Evolutionary conservation across 2,329 filamentous ascomycete genomes (phyloP).

Genomic region (Ascochyta koolunga): DNA sequence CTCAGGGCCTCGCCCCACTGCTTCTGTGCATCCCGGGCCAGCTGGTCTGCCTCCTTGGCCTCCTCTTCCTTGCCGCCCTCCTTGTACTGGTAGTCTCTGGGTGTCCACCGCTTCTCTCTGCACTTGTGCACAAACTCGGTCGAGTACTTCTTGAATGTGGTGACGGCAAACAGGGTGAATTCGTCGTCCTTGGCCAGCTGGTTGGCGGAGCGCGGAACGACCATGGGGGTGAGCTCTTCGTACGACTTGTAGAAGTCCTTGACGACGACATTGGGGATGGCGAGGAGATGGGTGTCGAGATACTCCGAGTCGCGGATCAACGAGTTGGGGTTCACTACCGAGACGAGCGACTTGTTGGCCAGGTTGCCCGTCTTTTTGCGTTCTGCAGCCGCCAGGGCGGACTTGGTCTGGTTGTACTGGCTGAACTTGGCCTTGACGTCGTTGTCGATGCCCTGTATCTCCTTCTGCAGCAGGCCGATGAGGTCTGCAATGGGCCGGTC

Average conservation of each 20-base stretch:
- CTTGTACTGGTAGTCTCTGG: slow-evolving; percentile 90
- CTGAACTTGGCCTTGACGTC: slow-evolving; percentile 94
- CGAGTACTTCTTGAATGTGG: slow-evolving; percentile 90
- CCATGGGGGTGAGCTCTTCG: slow-evolving; percentile 87
- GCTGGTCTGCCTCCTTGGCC: slow-evolving; percentile 80
- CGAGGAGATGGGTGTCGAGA: slow-evolving; percentile 92
- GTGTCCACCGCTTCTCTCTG: slow-evolving; percentile 92
- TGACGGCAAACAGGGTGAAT: slow-evolving; percentile 85
- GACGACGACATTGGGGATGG: slow-evolving; percentile 77
- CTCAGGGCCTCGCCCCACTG: slow-evolving; percentile 90
- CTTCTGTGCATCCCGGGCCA: slow-evolving; percentile 85
- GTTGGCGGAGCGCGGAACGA: slow-evolving; percentile 85
- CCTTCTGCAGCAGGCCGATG: slow-evolving; percentile 89
- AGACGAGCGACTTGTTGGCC: slow-evolving; percentile 89
- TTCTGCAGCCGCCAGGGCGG: slow-evolving; percentile 79
- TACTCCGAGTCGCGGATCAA: slow-evolving; percentile 91
- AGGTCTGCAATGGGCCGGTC: slow-evolving; percentile 89
- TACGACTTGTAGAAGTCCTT: slow-evolving; percentile 92
- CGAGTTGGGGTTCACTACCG: slow-evolving; percentile 76
- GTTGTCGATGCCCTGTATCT: slow-evolving; percentile 89
- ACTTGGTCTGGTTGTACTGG: slow-evolving; percentile 92
- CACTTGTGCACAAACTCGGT: slow-evolving; percentile 90
- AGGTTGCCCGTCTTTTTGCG: slow-evolving; percentile 94
- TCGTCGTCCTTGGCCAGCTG: slow-evolving; percentile 87
- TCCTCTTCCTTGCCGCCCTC: slow-evolving; percentile 91